These are phyloP conservation scores for Uncinocarpus reesii DNA, from an alignment of 2,329 filamentous ascomycete species.

Conservation along the genomic window DNA sequence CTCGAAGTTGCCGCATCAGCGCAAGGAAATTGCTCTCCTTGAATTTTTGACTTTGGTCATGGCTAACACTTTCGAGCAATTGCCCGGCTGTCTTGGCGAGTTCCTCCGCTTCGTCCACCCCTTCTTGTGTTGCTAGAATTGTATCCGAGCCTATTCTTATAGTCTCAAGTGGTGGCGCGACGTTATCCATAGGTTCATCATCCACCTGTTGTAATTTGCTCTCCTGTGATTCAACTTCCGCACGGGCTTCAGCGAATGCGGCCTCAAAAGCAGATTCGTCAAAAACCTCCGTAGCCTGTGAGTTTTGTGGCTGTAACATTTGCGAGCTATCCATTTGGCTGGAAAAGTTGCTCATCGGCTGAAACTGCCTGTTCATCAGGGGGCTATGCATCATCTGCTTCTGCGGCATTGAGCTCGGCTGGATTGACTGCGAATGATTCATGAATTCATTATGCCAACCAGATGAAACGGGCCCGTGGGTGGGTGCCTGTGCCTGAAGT, in stretches of 20 bases:
- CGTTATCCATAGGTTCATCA: background rate
- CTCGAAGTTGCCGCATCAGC: conserved; percentile 65
- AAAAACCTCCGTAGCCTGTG: conserved; percentile 27
- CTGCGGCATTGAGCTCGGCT: conserved; percentile 14
- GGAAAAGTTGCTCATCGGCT: background rate
- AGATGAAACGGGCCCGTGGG: conserved; percentile 23
- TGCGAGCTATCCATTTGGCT: background rate
- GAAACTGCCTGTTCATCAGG: conserved; percentile 2
- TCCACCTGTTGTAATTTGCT: conserved; percentile 14
- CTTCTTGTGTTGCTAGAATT: conserved; percentile 29
- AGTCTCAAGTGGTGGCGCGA: conserved; percentile 16
- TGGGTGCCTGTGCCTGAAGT: conserved; percentile 32
- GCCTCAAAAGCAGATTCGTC: conserved; percentile 39
- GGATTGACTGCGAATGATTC: conserved; percentile 27
- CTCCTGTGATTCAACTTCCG: conserved; percentile 29
- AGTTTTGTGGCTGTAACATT: conserved; percentile 24
- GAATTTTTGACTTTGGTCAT: conserved; percentile 64
- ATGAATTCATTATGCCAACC: conserved; percentile 56
- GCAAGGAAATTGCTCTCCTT: conserved; percentile 65
- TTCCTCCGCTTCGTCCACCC: conserved; percentile 49
- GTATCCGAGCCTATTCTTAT: conserved; percentile 37
- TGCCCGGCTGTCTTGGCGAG: conserved; percentile 61
- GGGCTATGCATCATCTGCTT: conserved; percentile 8
- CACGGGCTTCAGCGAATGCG: conserved; percentile 35
- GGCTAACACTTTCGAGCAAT: conserved; percentile 57